Base-by-base conservation (phyloP, 2,329 filamentous ascomycete species). In the Colletotrichum tofieldiae region DNA sequence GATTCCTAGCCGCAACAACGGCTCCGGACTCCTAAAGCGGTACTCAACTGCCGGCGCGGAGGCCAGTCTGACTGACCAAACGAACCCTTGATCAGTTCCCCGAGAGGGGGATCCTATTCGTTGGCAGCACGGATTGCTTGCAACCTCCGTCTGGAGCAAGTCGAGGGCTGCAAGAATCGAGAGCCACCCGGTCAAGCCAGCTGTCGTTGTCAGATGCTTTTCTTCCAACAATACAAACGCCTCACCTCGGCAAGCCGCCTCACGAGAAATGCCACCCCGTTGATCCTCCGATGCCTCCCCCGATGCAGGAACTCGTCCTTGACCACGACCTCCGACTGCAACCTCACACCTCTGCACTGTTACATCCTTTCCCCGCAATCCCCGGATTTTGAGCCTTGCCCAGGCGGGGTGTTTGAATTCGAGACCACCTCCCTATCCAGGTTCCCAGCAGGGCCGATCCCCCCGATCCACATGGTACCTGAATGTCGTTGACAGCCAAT, bases 231-330 rank as follows among this genome's bases (percentile, higher is more conserved):
- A 61, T n/a, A 45, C 35, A 37, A 23, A 41, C 45, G 35, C 18
- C 5, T n/a, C 59, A 32, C 61, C 61, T 70, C 61, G 61, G 59
- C 51, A 68, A 45, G 16, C n/a, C 43, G 55, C 32, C 11, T 56
- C 32, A 1, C 7, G 37, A 41, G 32, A 16, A 26, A 52, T 29
- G 55, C 35, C 16, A 29, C 32, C 20, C 41, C 26, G 32, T 37
- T 51, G 65, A 29, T 20, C 3, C 51, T 26, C 59, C 67, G 54
- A 23, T 59, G 52, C 61, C 65, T 61, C n/a, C 26, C 55, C 63
- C 47, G 47, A 71, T 71, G 67, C 55, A 71, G 63, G 55, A 61
- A 71, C 68, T 62, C 67, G 20, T 65, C 26, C 60, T 69, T 69
- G 60, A 52, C 54, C 60, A 65, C 14, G 8, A 11, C 35, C 14